phyloP scores from a whole-genome alignment of 371 early-diverging fungal species.

The Capillidium rhysosporum region DNA sequence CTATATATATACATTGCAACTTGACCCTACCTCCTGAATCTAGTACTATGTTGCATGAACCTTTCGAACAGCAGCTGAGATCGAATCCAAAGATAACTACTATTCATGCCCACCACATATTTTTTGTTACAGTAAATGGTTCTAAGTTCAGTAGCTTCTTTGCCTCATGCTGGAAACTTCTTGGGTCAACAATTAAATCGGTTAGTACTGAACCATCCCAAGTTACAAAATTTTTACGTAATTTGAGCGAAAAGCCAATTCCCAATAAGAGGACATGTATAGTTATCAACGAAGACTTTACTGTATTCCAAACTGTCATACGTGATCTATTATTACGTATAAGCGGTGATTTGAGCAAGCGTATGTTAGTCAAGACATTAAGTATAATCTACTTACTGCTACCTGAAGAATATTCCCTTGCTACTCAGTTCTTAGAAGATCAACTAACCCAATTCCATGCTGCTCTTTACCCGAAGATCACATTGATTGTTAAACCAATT shows the following conservation, averaged over 20 bases:
- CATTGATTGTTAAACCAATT: slow-evolving; percentile 5
- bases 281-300: neutral
- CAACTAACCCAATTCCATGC: neutral
- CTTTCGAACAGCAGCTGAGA: neutral
- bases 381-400: neutral
- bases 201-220: neutral
- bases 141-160: neutral
- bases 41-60: neutral
- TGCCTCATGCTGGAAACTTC: neutral
- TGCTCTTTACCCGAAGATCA: neutral
- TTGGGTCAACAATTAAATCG: neutral
- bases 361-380: neutral
- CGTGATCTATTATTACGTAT: neutral
- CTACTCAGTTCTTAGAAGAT: slow-evolving; percentile 2
- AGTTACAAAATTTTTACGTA: neutral
- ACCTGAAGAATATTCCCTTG: neutral
- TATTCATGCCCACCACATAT: neutral
- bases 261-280: neutral
- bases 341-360: neutral
- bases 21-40: neutral
- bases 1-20: slow-evolving; percentile 2
- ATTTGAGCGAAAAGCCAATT: neutral
- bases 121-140: neutral
- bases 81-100: neutral
- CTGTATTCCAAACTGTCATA: neutral